Evolutionary conservation across 805 yeast genomes (phyloP).

Genomic region (Barnettozyma siamensis): DNA sequence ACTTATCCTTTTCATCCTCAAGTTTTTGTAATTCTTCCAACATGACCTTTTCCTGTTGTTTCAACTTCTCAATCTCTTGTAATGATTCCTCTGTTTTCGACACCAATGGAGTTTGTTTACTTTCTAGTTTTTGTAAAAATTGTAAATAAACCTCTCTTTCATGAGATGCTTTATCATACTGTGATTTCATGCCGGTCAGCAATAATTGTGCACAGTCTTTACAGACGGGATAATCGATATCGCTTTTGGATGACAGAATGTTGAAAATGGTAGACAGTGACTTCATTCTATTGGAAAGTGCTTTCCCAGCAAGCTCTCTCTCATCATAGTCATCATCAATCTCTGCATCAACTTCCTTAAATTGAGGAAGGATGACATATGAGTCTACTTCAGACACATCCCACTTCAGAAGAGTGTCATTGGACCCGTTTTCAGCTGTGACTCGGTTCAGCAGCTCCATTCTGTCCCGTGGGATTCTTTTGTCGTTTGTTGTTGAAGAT

Average conservation of each 20-base stretch:
- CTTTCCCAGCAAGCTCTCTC: slow-evolving; percentile 27
- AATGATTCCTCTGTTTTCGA: slow-evolving; percentile 21
- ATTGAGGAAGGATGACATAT: slow-evolving; percentile 25
- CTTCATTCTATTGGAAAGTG: slow-evolving; percentile 44
- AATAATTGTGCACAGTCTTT: slow-evolving; percentile 72
- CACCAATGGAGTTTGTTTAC: slow-evolving; percentile 40
- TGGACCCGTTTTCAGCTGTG: not conserved
- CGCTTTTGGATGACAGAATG: slow-evolving; percentile 63
- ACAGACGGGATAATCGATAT: slow-evolving; percentile 83
- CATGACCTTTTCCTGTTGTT: slow-evolving; percentile 39
- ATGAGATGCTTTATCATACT: slow-evolving; percentile 64
- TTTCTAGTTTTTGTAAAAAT: slow-evolving; percentile 64
- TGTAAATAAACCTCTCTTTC: slow-evolving; percentile 76
- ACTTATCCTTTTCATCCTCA: slow-evolving; percentile 31
- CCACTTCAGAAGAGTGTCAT: slow-evolving; percentile 11
- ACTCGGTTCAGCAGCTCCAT: slow-evolving; percentile 13
- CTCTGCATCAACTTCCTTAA: slow-evolving; percentile 10
- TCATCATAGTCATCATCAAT: slow-evolving; percentile 19
- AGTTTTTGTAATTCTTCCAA: slow-evolving; percentile 41
- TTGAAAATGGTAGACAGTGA: slow-evolving; percentile 64
- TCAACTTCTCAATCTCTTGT: slow-evolving; percentile 18
- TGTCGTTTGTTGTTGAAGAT: slow-evolving; percentile 8
- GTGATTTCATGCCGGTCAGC: slow-evolving; percentile 56
- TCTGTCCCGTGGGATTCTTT: slow-evolving; percentile 15
- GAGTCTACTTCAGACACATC: slow-evolving; percentile 17